Evolutionary conservation across 1,284 basidiomycete genomes (phyloP).

Genomic region (Heterobasidion parviporum): DNA sequence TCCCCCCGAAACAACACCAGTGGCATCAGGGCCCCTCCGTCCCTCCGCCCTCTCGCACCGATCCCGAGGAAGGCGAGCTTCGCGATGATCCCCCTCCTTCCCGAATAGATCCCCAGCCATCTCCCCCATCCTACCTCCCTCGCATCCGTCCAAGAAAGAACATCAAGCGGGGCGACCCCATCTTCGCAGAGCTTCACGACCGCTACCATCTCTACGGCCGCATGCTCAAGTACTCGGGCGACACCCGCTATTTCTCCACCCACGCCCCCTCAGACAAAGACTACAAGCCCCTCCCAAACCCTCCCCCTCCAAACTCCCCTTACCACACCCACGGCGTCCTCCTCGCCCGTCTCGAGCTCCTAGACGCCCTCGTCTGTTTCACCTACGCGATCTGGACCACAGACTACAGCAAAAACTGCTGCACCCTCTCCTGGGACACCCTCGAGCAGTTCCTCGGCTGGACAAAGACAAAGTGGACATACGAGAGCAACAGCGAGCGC

Average conservation of each 20-base stretch:
- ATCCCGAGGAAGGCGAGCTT: constrained; percentile 29
- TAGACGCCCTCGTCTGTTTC: constrained; percentile 68
- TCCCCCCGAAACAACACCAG: constrained; percentile 25
- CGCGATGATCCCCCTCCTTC: constrained; percentile 18
- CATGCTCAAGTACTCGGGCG: constrained; percentile 67
- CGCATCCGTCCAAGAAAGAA: constrained; percentile 33
- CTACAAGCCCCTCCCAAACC: constrained; percentile 50
- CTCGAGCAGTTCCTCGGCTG: constrained; percentile 55
- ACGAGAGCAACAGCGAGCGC: constrained; percentile 54
- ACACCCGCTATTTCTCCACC: constrained; percentile 64
- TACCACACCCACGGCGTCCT: constrained; percentile 66
- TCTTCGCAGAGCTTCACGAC: constrained; percentile 45
- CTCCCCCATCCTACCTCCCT: constrained; percentile 12
- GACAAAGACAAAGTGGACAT: constrained; percentile 60
- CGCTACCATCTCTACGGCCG: constrained; percentile 56
- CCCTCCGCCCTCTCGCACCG: constrained; percentile 13
- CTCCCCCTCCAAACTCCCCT: constrained; percentile 51
- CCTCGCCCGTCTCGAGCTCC: constrained; percentile 65
- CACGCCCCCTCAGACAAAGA: constrained; percentile 55
- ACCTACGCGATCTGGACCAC: constrained; percentile 66
- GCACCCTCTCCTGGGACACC: constrained; percentile 51
- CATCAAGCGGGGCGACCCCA: constrained; percentile 23
- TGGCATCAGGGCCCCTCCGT: constrained; percentile 7
- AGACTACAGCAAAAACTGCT: constrained; percentile 45
- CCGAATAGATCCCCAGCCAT: constrained; percentile 7